phyloP scores from a whole-genome alignment of 164 flowering plant species.

The Umbilicus rupestris region DNA sequence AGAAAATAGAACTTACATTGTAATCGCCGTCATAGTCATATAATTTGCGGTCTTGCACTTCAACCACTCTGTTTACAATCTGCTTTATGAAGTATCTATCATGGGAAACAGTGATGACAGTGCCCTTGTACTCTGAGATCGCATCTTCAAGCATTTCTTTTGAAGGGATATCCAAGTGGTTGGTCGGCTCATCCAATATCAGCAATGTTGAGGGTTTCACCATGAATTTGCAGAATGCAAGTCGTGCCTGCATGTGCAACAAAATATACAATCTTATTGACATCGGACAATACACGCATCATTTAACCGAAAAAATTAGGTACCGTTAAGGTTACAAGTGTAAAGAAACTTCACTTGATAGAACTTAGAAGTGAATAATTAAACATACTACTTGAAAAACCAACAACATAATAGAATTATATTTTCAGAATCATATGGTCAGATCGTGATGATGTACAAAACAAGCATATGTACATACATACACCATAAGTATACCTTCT shows the following conservation, averaged over 20 bases:
- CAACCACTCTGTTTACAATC: constrained; percentile 91
- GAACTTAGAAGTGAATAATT: background rate
- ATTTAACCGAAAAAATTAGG: background rate
- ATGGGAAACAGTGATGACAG: constrained; percentile 91
- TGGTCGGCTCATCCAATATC: constrained; percentile 96
- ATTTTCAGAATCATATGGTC: background rate
- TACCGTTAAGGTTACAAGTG: too few species aligned
- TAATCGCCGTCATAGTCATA: constrained; percentile 94
- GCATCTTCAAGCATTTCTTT: constrained; percentile 99
- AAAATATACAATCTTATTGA: too few species aligned
- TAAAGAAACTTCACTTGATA: too few species aligned
- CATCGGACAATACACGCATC: background rate
- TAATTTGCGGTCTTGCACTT: constrained; percentile 59
- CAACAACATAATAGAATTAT: background rate
- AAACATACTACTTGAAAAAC: background rate
- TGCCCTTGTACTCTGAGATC: constrained; percentile 73
- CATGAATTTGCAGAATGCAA: constrained; percentile 97
- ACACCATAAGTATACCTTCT: constrained; percentile 51
- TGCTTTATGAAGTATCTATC: constrained; percentile 89
- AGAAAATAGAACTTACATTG: constrained; percentile 48
- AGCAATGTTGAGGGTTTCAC: constrained; percentile 89
- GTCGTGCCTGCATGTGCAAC: constrained; percentile 57
- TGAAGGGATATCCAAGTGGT: constrained; percentile 94
- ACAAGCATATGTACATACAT: background rate
- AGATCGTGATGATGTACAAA: background rate